Conservation (phyloP, 495 filamentous ascomycete species). For the Penicillium soppii region DNA sequence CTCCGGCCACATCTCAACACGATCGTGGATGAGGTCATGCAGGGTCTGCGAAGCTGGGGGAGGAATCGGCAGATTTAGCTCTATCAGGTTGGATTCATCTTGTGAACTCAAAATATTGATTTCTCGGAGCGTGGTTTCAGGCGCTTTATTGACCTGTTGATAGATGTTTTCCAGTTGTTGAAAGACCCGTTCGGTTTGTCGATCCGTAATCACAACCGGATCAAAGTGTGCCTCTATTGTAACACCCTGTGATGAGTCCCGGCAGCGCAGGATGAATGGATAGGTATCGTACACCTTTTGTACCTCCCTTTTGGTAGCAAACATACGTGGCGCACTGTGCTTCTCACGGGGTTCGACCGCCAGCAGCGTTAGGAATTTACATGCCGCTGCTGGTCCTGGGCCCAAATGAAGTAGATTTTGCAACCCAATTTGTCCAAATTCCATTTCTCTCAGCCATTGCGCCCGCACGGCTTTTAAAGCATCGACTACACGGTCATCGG, state of each 20-base stretch:
- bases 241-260: slow-evolving; percentile 19
- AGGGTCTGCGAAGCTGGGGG: neutral
- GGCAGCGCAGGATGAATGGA: slow-evolving; percentile 35
- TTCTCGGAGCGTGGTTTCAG: neutral
- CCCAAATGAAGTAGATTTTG: slow-evolving; percentile 37
- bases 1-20: neutral
- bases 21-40: neutral
- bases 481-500: neutral
- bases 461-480: slow-evolving; percentile 23
- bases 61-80: neutral
- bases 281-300: slow-evolving; percentile 21
- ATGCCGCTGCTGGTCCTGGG: slow-evolving; percentile 24
- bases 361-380: slow-evolving; percentile 38
- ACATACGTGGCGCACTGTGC: slow-evolving; percentile 1
- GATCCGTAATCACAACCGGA: neutral
- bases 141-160: neutral
- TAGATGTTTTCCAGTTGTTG: neutral
- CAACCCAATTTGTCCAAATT: slow-evolving; percentile 42
- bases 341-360: slow-evolving; percentile 29
- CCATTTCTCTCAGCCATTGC: slow-evolving; percentile 24
- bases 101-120: neutral
- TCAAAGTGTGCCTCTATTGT: neutral
- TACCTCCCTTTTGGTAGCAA: neutral
- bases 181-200: slow-evolving; percentile 1
- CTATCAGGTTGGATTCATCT: neutral